Evolutionary conservation across 768 basidiomycete genomes (phyloP).

Genomic region (Podaxis sp.): DNA sequence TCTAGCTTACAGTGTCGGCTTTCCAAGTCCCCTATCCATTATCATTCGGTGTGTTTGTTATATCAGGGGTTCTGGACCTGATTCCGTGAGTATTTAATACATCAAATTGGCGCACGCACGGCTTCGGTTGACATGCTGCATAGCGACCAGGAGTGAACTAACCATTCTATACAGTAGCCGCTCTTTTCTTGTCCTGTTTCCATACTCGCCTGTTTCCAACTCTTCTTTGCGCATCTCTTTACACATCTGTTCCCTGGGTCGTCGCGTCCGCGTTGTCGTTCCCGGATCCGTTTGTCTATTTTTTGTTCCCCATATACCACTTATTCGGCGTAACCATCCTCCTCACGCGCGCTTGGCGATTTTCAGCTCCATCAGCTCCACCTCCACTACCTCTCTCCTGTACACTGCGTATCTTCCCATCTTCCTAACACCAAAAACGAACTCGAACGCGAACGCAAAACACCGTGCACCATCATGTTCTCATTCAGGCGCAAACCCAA

Average conservation of each 20-base stretch:
- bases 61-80: conserved; percentile 3
- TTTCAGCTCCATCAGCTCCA: not conserved
- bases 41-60: not conserved
- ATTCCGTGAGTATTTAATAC: conserved; percentile 7
- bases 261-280: not conserved
- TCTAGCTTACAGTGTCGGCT: not conserved
- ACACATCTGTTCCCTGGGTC: not conserved
- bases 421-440: conserved; percentile 6
- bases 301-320: conserved; percentile 11
- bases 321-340: not conserved
- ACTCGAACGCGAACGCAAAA: not conserved
- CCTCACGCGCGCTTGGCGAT: not conserved
- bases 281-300: conserved; percentile 11
- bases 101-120: conserved; percentile 1
- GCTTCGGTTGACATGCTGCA: conserved; percentile 12
- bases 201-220: not conserved
- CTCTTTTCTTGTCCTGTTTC: not conserved
- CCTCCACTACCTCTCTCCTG: not conserved
- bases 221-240: not conserved
- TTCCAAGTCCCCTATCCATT: not conserved
- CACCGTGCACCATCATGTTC: conserved; percentile 51
- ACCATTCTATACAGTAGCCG: not conserved
- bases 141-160: conserved; percentile 12
- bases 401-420: not conserved
- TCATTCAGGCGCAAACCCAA: conserved; percentile 72